Evolutionary conservation across 257 asterid genomes (phyloP), one percentile per base, ranked within the genome.

Genomic region (Capsicum pubescens): DNA sequence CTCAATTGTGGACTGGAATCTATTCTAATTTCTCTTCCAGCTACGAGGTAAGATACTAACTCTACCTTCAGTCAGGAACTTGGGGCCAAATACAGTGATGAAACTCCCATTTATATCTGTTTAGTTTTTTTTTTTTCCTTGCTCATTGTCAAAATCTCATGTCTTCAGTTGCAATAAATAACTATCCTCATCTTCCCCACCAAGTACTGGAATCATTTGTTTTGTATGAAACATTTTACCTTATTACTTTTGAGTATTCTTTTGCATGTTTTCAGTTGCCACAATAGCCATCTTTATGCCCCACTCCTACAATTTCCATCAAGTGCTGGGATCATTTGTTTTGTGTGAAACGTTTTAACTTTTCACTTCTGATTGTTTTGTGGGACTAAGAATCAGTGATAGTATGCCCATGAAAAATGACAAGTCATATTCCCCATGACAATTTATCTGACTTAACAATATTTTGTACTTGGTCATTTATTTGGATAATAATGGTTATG

Each of bases 1-100:
- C 89, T 64, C 89, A 85, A 26, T 16, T 72, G 79, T 87, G 87
- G 88, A 72, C 79, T 79, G 88, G 90, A 46, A 70, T 80, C 78
- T 84, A 79, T 80, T 84, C 91, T 21, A 80, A 50, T 76, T 83
- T 82, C 80, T 83, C 83, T 69, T 85, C 88, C 36, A 54, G 54
- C 71, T 86, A 80, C 60, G 86, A 87, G 89, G 91, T 85, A 84
- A 77, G 60, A 77, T 1, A 0, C 42, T 14, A 35, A 54, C 48
- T 77, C 82, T 26, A 77, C 64, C 64, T 15, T 26, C 64, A 54
- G 64, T 4, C 82, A 26, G 42, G 3, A 8, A 54, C 32, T 77
- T 76, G 48, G 48, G 64, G 48, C 14, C 77, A 17, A n/a, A 61
- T 19, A 39, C 16, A 66, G 35, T 46, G 67, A 56, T 32, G 81